phyloP scores from a whole-genome alignment of 768 basidiomycete genomes.

The Xerocomellus intermedius region DNA sequence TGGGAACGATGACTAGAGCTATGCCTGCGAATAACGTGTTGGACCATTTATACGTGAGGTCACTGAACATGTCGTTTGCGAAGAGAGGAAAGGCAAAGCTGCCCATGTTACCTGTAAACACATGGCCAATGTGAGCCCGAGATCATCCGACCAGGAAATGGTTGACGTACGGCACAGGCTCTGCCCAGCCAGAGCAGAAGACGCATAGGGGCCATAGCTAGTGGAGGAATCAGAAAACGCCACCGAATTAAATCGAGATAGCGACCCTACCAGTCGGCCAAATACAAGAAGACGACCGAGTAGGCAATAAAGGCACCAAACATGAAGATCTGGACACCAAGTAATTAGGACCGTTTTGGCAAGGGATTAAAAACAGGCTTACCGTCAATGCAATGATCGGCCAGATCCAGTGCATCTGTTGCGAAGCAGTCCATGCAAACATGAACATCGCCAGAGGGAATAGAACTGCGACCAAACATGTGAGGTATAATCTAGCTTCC shows the following conservation, averaged over 20 bases:
- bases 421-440: constrained; percentile 64
- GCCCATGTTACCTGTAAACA: constrained; percentile 43
- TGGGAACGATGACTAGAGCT: constrained; percentile 50
- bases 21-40: constrained; percentile 53
- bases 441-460: constrained; percentile 63
- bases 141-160: background rate
- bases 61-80: constrained; percentile 53
- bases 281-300: constrained; percentile 52
- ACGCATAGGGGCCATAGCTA: constrained; percentile 57
- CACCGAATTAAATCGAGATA: background rate
- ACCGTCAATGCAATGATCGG: constrained; percentile 20
- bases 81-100: constrained; percentile 61
- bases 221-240: constrained; percentile 6
- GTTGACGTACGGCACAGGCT: constrained; percentile 48
- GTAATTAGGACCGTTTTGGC: background rate
- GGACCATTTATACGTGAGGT: constrained; percentile 59
- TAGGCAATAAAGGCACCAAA: constrained; percentile 54
- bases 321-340: constrained; percentile 40
- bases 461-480: constrained; percentile 52
- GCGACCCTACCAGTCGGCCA: constrained; percentile 55
- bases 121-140: background rate
- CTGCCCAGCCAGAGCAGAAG: constrained; percentile 65
- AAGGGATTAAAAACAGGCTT: background rate
- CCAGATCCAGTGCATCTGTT: constrained; percentile 57
- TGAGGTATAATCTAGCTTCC: constrained; percentile 58